phyloP scores from a whole-genome alignment of 1,284 basidiomycete species.

The Ceratobasidium sp. region DNA sequence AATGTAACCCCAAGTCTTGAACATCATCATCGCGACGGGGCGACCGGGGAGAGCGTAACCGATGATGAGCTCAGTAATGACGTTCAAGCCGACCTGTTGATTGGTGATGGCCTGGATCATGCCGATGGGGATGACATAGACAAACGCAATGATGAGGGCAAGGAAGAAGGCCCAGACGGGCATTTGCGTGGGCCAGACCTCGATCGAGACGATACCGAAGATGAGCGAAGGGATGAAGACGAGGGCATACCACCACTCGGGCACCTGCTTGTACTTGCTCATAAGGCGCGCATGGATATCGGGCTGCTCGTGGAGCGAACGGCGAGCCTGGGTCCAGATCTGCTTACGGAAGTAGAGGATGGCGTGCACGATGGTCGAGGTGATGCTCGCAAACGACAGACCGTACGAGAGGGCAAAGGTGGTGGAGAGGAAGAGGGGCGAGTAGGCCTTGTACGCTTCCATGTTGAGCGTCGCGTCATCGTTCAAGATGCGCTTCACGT shows the following conservation, averaged over 20 bases:
- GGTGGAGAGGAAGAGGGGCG: constrained; percentile 80
- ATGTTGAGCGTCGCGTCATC: constrained; percentile 64
- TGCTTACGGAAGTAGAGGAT: constrained; percentile 78
- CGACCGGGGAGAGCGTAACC: constrained; percentile 60
- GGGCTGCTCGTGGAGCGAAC: constrained; percentile 70
- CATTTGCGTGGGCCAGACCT: constrained; percentile 70
- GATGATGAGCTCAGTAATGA: constrained; percentile 55
- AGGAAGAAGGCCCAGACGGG: constrained; percentile 61
- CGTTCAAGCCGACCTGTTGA: constrained; percentile 46
- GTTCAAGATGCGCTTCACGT: constrained; percentile 70
- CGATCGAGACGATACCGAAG: constrained; percentile 72
- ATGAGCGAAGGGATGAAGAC: constrained; percentile 45
- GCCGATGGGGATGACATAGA: constrained; percentile 50
- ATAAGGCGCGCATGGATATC: constrained; percentile 86
- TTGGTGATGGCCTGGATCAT: constrained; percentile 50
- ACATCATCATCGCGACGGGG: constrained; percentile 68
- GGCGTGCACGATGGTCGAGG: constrained; percentile 76
- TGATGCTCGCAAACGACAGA: constrained; percentile 70
- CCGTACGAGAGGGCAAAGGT: constrained; percentile 74
- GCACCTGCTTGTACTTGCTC: constrained; percentile 76
- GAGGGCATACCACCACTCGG: constrained; percentile 65
- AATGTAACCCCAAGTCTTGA: constrained; percentile 63
- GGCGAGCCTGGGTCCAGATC: constrained; percentile 66
- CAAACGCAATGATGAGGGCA: constrained; percentile 48
- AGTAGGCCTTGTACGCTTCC: constrained; percentile 75